phyloP scores from a whole-genome alignment of 2,329 filamentous ascomycete genomes.

The Lecanicillium sp. region DNA sequence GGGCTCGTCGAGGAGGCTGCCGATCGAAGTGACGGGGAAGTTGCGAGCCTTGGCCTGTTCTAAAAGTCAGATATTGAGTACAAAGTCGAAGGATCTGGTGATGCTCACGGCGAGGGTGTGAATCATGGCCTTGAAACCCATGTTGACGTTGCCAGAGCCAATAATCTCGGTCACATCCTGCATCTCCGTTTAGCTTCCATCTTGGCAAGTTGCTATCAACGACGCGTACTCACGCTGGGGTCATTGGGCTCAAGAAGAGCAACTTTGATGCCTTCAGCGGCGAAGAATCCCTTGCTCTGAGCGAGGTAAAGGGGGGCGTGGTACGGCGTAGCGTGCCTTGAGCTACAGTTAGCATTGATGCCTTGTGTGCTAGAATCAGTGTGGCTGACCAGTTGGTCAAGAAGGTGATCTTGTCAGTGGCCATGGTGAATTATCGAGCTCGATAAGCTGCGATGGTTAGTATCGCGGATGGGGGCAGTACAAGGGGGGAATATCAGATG shows the following conservation, averaged over 20 bases:
- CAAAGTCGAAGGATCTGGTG: neutral
- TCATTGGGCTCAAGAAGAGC: slow-evolving; percentile 74
- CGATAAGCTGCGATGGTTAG: slow-evolving; percentile 43
- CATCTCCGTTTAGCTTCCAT: neutral
- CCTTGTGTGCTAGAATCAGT: neutral
- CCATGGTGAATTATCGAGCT: slow-evolving; percentile 54
- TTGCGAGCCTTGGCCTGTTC: slow-evolving; percentile 66
- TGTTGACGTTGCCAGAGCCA: slow-evolving; percentile 67
- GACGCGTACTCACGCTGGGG: slow-evolving; percentile 50
- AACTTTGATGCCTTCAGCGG: slow-evolving; percentile 70
- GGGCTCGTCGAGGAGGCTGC: slow-evolving; percentile 70
- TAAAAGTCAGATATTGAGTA: slow-evolving; percentile 4
- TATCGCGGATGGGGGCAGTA: slow-evolving; percentile 27
- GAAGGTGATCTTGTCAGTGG: slow-evolving; percentile 80
- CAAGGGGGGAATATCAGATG: slow-evolving; percentile 51
- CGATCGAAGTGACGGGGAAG: slow-evolving; percentile 68
- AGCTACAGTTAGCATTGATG: slow-evolving; percentile 12
- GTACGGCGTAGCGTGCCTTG: slow-evolving; percentile 77
- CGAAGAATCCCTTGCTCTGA: slow-evolving; percentile 68
- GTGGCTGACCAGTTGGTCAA: slow-evolving; percentile 70
- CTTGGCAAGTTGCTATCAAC: fast-evolving
- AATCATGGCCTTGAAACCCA: slow-evolving; percentile 81
- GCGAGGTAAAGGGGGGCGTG: slow-evolving; percentile 73
- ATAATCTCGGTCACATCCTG: slow-evolving; percentile 78
- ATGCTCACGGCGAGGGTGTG: slow-evolving; percentile 63